Conservation (phyloP, 1,284 basidiomycete species). For the Ceratobasidium sp. region DNA sequence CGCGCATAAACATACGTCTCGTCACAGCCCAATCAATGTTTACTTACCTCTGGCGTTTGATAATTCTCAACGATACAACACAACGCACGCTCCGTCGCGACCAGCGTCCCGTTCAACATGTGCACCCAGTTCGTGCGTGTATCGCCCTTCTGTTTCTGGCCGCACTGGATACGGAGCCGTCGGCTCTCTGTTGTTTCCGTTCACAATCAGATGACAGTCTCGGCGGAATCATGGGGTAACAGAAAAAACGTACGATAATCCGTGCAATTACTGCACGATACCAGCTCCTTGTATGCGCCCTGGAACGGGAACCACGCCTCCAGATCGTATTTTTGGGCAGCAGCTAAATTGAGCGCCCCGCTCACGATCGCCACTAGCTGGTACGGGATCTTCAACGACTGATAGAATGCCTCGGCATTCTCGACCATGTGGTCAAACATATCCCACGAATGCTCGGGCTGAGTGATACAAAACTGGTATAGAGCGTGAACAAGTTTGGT, state of each 20-base stretch:
- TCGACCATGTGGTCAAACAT: constrained; percentile 92
- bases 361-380: constrained; percentile 96
- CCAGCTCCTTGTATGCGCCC: constrained; percentile 93
- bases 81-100: constrained; percentile 93
- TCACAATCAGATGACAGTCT: constrained; percentile 6
- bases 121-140: constrained; percentile 91
- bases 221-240: constrained; percentile 10
- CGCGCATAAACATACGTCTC: neutral
- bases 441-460: constrained; percentile 92
- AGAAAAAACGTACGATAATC: constrained; percentile 80
- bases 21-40: neutral
- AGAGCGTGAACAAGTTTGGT: neutral
- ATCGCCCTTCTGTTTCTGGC: constrained; percentile 86
- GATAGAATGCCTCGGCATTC: constrained; percentile 93
- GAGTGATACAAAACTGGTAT: constrained; percentile 90
- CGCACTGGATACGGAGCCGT: constrained; percentile 87
- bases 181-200: constrained; percentile 73
- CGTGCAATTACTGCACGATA: constrained; percentile 92
- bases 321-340: constrained; percentile 95
- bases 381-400: constrained; percentile 90
- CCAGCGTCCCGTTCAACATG: constrained; percentile 98
- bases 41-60: constrained; percentile 87
- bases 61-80: constrained; percentile 99
- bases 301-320: constrained; percentile 99
- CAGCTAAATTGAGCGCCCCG: constrained; percentile 95